phyloP scores from a whole-genome alignment of 148 eudicot species.

The Bassia scoparia region DNA sequence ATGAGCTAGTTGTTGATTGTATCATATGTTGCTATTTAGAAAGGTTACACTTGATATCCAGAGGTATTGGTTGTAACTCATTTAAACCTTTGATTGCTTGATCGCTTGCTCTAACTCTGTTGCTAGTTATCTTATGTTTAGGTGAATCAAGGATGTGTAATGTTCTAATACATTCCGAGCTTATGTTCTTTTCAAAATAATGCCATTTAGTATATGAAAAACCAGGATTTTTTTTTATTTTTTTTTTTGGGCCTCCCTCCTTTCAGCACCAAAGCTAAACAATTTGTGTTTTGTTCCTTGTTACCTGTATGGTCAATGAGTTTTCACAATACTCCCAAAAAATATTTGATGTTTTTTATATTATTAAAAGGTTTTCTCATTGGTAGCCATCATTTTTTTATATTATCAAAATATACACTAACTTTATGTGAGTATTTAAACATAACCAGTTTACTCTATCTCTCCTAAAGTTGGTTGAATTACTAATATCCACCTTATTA shows the following conservation, averaged over 20 bases:
- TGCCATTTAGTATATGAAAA: not conserved
- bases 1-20: slow-evolving; percentile 3
- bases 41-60: not conserved
- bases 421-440: too few species aligned
- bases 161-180: too few species aligned
- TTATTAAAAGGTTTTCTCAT: too few species aligned
- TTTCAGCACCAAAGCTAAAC: too few species aligned
- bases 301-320: not conserved
- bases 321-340: too few species aligned
- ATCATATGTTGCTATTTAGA: not conserved
- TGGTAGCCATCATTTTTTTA: too few species aligned
- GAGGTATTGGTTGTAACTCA: not conserved
- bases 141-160: not conserved
- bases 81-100: not conserved
- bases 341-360: too few species aligned
- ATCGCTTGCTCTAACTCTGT: not conserved
- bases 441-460: too few species aligned
- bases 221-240: not conserved
- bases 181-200: not conserved
- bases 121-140: not conserved
- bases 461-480: too few species aligned
- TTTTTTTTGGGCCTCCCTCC: too few species aligned
- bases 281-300: not conserved
- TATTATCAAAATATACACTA: too few species aligned
- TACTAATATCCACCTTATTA: too few species aligned